Conservation (phyloP, 2,329 filamentous ascomycete species). For the Phyllosticta citriasiana region DNA sequence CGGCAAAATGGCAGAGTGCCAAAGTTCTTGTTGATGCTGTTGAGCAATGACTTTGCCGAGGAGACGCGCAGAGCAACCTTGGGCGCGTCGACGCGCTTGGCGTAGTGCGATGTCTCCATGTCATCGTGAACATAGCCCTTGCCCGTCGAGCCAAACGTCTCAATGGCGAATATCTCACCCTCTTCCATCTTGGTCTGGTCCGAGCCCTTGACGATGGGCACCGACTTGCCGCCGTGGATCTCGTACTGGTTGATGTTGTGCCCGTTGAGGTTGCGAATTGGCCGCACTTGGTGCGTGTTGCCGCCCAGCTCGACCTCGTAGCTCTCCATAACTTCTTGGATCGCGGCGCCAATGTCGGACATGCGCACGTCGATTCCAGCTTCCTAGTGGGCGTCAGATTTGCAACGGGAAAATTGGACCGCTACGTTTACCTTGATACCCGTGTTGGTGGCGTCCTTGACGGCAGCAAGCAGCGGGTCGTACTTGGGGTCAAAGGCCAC, state of each 20-base stretch:
- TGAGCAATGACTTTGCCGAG: slow-evolving; percentile 77
- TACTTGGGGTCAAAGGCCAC: slow-evolving; percentile 59
- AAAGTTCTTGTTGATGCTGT: slow-evolving; percentile 92
- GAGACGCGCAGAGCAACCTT: slow-evolving; percentile 67
- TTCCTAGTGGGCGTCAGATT: slow-evolving; percentile 40
- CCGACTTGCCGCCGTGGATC: slow-evolving; percentile 87
- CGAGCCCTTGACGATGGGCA: slow-evolving; percentile 82
- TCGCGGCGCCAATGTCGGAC: slow-evolving; percentile 70
- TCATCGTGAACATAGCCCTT: slow-evolving; percentile 82
- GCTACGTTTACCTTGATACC: slow-evolving; percentile 52
- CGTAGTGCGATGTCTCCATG: slow-evolving; percentile 81
- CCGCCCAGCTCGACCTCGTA: slow-evolving; percentile 81
- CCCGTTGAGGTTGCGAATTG: slow-evolving; percentile 77
- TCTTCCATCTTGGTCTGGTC: slow-evolving; percentile 97
- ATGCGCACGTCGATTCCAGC: slow-evolving; percentile 88
- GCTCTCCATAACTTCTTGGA: slow-evolving; percentile 89
- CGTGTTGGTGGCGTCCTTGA: slow-evolving; percentile 59
- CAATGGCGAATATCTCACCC: slow-evolving; percentile 88
- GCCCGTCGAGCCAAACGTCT: slow-evolving; percentile 90
- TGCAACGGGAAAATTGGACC: neutral
- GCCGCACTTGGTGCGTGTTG: slow-evolving; percentile 68
- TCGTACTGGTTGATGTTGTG: slow-evolving; percentile 83
- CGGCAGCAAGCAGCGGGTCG: slow-evolving; percentile 56
- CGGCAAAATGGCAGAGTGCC: slow-evolving; percentile 85
- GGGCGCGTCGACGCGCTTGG: slow-evolving; percentile 59